phyloP scores from a whole-genome alignment of 1,139 yeast genomes.

The Sugiyamaella pinicola region DNA sequence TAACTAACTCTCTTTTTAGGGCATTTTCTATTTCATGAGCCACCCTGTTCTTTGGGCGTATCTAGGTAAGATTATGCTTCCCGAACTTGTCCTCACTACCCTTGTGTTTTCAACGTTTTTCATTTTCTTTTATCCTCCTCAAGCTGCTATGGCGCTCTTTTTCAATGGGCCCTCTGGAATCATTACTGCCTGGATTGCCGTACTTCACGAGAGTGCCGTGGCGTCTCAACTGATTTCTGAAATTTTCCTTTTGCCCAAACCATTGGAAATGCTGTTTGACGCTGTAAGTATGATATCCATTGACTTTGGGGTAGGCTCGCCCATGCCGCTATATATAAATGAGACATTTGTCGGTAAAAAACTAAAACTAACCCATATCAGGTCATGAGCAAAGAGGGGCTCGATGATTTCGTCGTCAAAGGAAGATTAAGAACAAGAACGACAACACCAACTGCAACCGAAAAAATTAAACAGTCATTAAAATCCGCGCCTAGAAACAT shows the following conservation, averaged over 20 bases:
- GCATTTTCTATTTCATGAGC: slow-evolving; percentile 49
- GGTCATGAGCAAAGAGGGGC: slow-evolving; percentile 52
- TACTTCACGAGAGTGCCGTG: slow-evolving; percentile 55
- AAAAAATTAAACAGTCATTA: slow-evolving; percentile 31
- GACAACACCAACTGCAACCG: slow-evolving; percentile 35
- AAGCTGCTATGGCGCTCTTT: slow-evolving; percentile 51
- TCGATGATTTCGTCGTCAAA: slow-evolving; percentile 52
- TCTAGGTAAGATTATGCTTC: slow-evolving; percentile 51
- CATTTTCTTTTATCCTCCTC: slow-evolving; percentile 51
- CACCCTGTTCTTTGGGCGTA: slow-evolving; percentile 58
- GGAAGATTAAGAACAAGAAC: slow-evolving; percentile 49
- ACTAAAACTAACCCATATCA: slow-evolving; percentile 21
- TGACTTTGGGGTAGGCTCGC: no score
- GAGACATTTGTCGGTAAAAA: no score
- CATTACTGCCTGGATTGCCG: slow-evolving; percentile 55
- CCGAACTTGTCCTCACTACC: slow-evolving; percentile 52
- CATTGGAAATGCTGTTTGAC: slow-evolving; percentile 60
- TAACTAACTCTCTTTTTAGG: slow-evolving; percentile 37
- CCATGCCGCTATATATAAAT: no score
- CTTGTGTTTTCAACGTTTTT: slow-evolving; percentile 49
- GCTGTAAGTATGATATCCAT: no score
- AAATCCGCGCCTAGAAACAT: slow-evolving; percentile 39
- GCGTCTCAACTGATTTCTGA: slow-evolving; percentile 55
- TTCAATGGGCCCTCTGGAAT: slow-evolving; percentile 59
- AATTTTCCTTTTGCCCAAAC: slow-evolving; percentile 57